A percentile compares a stretch with the other conserved stretches of the same genome.
Conservation (phyloP, 345 rosid species). For the Eucalyptus cloeziana region DNA sequence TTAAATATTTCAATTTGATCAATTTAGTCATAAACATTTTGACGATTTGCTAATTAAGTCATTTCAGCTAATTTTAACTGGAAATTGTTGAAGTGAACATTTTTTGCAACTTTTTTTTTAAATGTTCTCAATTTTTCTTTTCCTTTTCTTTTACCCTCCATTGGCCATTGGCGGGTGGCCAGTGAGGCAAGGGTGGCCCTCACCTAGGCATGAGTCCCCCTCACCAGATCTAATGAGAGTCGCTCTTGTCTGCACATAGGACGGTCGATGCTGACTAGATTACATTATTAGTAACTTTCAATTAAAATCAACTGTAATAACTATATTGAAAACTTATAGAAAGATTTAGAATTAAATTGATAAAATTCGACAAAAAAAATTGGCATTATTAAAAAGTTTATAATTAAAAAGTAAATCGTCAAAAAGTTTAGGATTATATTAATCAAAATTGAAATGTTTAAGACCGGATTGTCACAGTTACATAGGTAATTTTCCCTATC, state of each 20-base stretch:
- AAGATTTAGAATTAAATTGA: fast-evolving
- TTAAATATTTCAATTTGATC: neutral
- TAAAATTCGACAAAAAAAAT: too few species aligned
- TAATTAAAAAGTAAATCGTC: fast-evolving
- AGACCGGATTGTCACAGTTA: fast-evolving
- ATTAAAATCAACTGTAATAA: fast-evolving
- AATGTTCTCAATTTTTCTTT: too few species aligned
- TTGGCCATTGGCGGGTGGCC: fast-evolving
- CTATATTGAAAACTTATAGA: fast-evolving
- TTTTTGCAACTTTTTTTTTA: too few species aligned
- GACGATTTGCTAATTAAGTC: too few species aligned
- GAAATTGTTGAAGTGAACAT: fast-evolving
- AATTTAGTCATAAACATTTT: too few species aligned
- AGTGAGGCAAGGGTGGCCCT: fast-evolving
- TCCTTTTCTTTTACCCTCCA: fast-evolving
- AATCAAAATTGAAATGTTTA: fast-evolving
- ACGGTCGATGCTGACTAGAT: fast-evolving
- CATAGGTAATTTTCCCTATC: fast-evolving
- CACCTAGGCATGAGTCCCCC: neutral
- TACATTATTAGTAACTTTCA: fast-evolving
- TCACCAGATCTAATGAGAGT: fast-evolving
- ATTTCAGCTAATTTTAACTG: fast-evolving
- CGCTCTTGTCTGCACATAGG: too few species aligned
- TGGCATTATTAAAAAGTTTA: fast-evolving
- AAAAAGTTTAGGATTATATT: fast-evolving